Base-by-base conservation (phyloP, 106 monocot species). In the Phalaenopsis equestris region DNA sequence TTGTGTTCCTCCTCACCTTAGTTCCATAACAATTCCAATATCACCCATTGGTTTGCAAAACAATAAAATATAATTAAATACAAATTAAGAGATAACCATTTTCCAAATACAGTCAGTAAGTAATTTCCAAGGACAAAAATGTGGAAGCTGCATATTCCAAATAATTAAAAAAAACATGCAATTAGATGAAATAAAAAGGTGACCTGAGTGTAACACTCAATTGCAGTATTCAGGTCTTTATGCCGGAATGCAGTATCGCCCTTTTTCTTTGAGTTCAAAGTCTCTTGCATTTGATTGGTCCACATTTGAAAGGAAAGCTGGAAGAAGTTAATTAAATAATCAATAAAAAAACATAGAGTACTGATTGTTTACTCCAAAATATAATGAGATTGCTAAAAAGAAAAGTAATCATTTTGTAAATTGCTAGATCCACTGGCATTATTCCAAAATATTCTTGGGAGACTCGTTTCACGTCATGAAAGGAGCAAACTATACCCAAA, bases 261-360 rank as follows among this genome's bases (percentile, higher is more conserved):
- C 86, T 94, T 97, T 90, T 97, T 97, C 85, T 97, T 97, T 47
- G 97, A 94, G 82, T 86, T 88, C 83, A 97, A 81, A 42, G 97
- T 97, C 55, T 97, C 96, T 90, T 97, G 96, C 96, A 97, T 97
- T 84, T 97, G 96, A 86, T 92, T 85, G 43, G 97, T 97, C 97
- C 97, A 97, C 97, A 97, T 92, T 77, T 97, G 97, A 83, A 97
- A 97, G 56, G 97, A 97, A 30, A 97, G 88, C 97, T 97, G 92
- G 58, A 79, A 56, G 55, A 79, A 56, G 55, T 36, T 18, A 23
- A 78, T 30, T 43, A 4, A 70, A 78, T 2, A 58, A 83, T 43
- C 16, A 56, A 56, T 78, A 79, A 56, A 58, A 41, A 23, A 76
- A 81, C 41, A 73, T 36, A 65, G 24, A 24, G 23, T 65, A 24